Evolutionary conservation across 495 filamentous ascomycete species (phyloP).

Genomic region (Cairneyella variabilis): DNA sequence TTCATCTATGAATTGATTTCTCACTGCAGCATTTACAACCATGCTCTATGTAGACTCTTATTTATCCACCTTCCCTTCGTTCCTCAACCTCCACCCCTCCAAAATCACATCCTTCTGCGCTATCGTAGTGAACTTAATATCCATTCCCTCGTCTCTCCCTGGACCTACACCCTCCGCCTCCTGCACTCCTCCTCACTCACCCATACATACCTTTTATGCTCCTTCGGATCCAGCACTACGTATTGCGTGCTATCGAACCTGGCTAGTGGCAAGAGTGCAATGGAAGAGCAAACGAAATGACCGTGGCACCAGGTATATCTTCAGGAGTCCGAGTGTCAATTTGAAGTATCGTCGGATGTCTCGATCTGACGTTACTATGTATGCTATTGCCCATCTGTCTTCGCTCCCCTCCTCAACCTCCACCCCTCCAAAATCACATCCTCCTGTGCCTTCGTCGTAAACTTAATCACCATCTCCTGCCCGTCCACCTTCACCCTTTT

Average conservation of each 20-base stretch:
- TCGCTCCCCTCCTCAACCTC: not conserved
- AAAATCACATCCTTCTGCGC: not conserved
- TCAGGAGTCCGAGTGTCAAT: no score
- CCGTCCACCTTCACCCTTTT: not conserved
- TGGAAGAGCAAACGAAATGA: no score
- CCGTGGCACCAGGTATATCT: no score
- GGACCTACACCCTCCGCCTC: not conserved
- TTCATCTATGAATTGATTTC: no score
- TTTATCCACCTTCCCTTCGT: not conserved
- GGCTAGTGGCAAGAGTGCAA: no score
- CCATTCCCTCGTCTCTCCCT: not conserved
- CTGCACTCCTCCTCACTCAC: slow-evolving; percentile 27
- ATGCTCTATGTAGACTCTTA: no score
- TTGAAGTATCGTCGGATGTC: no score
- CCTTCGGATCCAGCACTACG: slow-evolving; percentile 25
- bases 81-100: not conserved
- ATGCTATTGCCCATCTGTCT: not conserved
- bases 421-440: not conserved
- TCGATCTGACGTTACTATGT: no score
- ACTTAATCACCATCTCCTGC: not conserved
- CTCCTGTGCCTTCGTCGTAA: not conserved
- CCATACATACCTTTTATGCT: slow-evolving; percentile 32
- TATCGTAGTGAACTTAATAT: not conserved
- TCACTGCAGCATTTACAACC: no score
- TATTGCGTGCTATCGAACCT: no score